Conservation (phyloP, 208 protist genomes). For the Herpetomonas tarakana region DNA sequence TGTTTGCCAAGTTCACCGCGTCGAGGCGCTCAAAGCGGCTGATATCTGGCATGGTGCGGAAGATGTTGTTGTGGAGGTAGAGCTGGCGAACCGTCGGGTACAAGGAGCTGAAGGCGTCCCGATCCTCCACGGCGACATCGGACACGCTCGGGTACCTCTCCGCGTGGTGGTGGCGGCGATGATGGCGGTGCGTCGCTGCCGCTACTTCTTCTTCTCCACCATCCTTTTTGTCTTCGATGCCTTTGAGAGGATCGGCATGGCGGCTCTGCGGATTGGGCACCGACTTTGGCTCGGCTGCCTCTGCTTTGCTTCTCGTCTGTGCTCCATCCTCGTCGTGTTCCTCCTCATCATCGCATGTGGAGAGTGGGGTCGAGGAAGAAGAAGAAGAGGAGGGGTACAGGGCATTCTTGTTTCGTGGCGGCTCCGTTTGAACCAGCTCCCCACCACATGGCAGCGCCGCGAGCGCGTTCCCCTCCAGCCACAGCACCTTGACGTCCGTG, state of each 20-base stretch:
- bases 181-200: background rate
- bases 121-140: constrained; percentile 16
- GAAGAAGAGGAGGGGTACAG: background rate
- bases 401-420: constrained; percentile 22
- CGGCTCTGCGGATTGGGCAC: background rate
- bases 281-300: background rate
- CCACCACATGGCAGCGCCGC: constrained; percentile 51
- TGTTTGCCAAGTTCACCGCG: constrained; percentile 88
- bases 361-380: background rate
- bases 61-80: constrained; percentile 93
- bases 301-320: no score
- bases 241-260: constrained; percentile 1
- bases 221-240: constrained; percentile 14
- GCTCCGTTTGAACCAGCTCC: constrained; percentile 33
- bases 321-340: constrained; percentile 14
- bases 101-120: constrained; percentile 78
- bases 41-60: constrained; percentile 86
- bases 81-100: constrained; percentile 86
- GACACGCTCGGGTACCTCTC: constrained; percentile 14
- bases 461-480: constrained; percentile 93
- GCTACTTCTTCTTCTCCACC: constrained; percentile 4
- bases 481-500: constrained; percentile 90
- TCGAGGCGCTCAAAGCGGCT: constrained; percentile 79
- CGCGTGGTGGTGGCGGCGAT: background rate
- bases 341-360: no score